These are phyloP conservation scores for Boletales sp. DNA, from an alignment of 768 basidiomycete species.

Conservation along the genomic window DNA sequence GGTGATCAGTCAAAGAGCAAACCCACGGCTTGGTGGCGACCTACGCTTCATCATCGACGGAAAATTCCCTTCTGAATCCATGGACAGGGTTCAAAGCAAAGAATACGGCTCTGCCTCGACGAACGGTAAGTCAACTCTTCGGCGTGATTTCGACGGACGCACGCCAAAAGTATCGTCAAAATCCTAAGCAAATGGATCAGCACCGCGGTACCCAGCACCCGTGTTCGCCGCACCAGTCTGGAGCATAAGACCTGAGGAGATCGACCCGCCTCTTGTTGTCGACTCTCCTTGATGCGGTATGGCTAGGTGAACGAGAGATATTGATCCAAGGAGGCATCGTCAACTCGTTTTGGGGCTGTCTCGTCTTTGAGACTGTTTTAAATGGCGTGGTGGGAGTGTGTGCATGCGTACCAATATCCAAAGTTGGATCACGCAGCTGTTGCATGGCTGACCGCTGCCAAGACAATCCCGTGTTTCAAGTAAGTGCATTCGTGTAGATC, in stretches of 20 bases:
- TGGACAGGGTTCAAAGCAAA: slow-evolving; percentile 60
- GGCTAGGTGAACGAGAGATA: slow-evolving; percentile 6
- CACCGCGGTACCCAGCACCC: not conserved
- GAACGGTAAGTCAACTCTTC: not conserved
- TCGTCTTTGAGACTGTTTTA: not conserved
- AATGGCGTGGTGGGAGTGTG: not conserved
- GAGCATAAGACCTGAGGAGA: slow-evolving; percentile 62
- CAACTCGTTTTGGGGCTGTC: not conserved
- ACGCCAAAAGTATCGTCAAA: slow-evolving; percentile 66
- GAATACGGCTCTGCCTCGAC: slow-evolving; percentile 48
- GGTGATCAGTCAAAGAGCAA: slow-evolving; percentile 12
- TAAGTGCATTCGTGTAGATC: not conserved
- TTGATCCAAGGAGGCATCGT: slow-evolving; percentile 13
- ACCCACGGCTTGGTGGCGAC: not conserved
- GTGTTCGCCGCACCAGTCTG: slow-evolving; percentile 61
- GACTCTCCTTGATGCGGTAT: slow-evolving; percentile 12
- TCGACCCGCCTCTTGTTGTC: slow-evolving; percentile 32
- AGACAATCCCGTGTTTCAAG: not conserved
- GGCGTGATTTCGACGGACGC: slow-evolving; percentile 16
- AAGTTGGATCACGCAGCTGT: too few relatives aligned
- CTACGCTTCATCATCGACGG: slow-evolving; percentile 72
- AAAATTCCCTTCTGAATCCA: slow-evolving; percentile 77
- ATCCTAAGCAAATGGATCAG: slow-evolving; percentile 42
- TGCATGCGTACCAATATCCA: too few relatives aligned
- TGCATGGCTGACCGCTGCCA: not conserved